Percentiles rank a stretch among this genome's conserved stretches.
These are phyloP conservation scores for Artemisia annua DNA, from an alignment of 129 eudicot species.

Conservation along the genomic window DNA sequence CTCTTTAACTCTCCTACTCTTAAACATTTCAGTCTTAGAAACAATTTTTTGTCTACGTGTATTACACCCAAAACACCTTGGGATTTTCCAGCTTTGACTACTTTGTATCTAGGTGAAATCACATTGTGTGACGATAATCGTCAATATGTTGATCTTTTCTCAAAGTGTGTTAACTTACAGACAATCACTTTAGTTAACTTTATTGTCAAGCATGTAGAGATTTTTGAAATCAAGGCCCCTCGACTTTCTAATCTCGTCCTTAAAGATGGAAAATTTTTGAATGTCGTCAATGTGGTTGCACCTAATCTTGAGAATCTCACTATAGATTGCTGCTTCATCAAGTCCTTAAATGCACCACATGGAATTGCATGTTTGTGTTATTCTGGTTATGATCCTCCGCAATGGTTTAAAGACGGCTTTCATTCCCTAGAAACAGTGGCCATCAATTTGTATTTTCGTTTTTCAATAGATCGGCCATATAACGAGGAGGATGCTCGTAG, in stretches of 20 bases:
- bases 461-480: not conserved
- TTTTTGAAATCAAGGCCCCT: not conserved
- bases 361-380: conserved; percentile 8
- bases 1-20: conserved; percentile 15
- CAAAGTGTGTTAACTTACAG: conserved; percentile 20
- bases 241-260: conserved; percentile 5
- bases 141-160: conserved; percentile 1
- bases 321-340: conserved; percentile 13
- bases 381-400: not conserved
- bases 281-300: not conserved
- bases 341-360: conserved; percentile 15
- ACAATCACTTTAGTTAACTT: conserved; percentile 8
- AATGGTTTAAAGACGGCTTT: not conserved
- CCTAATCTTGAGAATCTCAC: not conserved
- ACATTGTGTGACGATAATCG: conserved; percentile 4
- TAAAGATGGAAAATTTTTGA: not conserved
- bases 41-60: not conserved
- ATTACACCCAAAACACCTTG: conserved; percentile 15
- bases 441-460: not conserved
- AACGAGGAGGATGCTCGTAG: not conserved
- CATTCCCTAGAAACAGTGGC: not conserved
- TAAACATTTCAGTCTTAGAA: conserved; percentile 14
- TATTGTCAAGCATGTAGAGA: not conserved
- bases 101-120: conserved; percentile 6
- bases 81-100: conserved; percentile 21